A percentile compares a stretch with the other conserved stretches of the same genome.
These are phyloP conservation scores for Pleurotus ostreatus DNA, from an alignment of 768 basidiomycete species.

Conservation along the genomic window DNA sequence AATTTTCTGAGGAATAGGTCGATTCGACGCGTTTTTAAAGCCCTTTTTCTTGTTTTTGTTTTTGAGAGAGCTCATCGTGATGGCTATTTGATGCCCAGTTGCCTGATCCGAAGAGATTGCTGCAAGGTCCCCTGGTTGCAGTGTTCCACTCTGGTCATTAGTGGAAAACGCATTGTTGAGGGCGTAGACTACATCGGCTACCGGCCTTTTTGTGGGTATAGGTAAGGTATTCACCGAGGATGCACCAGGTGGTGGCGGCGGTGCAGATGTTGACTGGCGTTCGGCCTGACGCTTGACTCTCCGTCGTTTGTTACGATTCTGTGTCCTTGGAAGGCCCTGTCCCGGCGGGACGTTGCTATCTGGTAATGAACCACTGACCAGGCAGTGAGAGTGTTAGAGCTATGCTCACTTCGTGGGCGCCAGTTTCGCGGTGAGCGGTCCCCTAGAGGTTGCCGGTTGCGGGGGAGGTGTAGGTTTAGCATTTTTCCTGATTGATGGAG, in stretches of 20 bases:
- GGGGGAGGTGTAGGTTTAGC: neutral
- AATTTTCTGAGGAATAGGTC: slow-evolving; percentile 45
- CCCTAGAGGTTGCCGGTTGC: neutral
- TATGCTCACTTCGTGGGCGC: neutral
- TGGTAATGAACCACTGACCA: neutral
- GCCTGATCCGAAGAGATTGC: neutral
- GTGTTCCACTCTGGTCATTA: slow-evolving; percentile 1
- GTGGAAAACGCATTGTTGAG: slow-evolving; percentile 11
- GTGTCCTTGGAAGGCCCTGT: slow-evolving; percentile 53
- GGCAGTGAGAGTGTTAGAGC: neutral
- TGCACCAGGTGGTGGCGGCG: slow-evolving; percentile 21
- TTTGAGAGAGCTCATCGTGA: slow-evolving; percentile 51
- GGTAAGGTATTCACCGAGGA: slow-evolving; percentile 44
- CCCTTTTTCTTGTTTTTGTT: slow-evolving; percentile 77
- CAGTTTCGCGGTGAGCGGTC: neutral
- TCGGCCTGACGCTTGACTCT: slow-evolving; percentile 35
- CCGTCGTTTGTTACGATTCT: slow-evolving; percentile 53
- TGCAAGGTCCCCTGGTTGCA: neutral
- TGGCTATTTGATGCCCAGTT: neutral
- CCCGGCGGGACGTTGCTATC: slow-evolving; percentile 48
- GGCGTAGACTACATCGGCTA: slow-evolving; percentile 10
- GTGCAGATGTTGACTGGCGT: slow-evolving; percentile 16
- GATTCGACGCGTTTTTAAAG: slow-evolving; percentile 49
- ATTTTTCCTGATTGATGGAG: slow-evolving; percentile 5
- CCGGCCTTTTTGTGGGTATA: slow-evolving; percentile 16